Evolutionary conservation across 2,329 filamentous ascomycete genomes (phyloP), one percentile per base, ranked within the genome.

Genomic region (Aspergillus chevalieri): DNA sequence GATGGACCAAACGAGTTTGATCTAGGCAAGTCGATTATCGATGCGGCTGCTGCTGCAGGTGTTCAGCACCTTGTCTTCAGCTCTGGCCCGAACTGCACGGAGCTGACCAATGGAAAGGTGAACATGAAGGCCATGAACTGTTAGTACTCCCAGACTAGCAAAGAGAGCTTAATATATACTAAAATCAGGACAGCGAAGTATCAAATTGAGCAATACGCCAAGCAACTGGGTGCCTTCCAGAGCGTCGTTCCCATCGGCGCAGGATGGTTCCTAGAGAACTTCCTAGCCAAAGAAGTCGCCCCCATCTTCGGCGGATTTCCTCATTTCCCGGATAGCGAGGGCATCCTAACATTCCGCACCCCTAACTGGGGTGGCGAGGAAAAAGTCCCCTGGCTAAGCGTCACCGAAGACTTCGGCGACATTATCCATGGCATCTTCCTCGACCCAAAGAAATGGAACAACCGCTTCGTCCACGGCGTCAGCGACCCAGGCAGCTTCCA

Each of bases 391-490:
- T 73, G 68, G 52, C 63, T 76, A 21, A 60, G 63, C 22, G 68
- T 75, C 3, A 53, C 51, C 0, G 65, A 72, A 30, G 73, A 77
- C 55, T 76, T 65, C 48, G 74, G 74, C 3, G 74, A 76, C 47
- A 63, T 76, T 15, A 67, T 76, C 9, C 74, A 77, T 6, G 74
- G 72, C 2, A 60, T 74, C 3, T 69, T 76, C 15, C 61, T 76
- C 6, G 61, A 67, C 10, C 72, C 73, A 1, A 59, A 60, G 42
- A 62, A 63, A 36, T 72, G 68, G 59, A 65, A 67, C 51, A 65
- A 68, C 1, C 56, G 53, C 3, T 55, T 71, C 0, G 53, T 74
- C 0, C 72, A 74, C 12, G 70, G 63, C 1, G 59, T 70, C 39
- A 74, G 73, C 51, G 56, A 65, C 19, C 62, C 67, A 7, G 52